Conservation (phyloP, 1,284 basidiomycete genomes). For the Malassezia restricta region DNA sequence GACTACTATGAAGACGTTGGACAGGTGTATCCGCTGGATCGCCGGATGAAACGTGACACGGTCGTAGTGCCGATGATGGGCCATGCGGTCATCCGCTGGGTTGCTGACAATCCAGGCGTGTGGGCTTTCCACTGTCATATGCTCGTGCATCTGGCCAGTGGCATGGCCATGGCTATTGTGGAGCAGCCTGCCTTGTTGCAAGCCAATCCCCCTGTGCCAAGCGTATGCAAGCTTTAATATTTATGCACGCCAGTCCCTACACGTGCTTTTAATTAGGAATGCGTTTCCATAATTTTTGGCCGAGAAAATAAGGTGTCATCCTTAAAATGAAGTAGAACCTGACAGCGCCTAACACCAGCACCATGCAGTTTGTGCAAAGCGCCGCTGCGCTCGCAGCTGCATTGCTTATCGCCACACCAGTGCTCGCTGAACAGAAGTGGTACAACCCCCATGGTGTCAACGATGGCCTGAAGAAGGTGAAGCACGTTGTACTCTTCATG, state of each 20-base stretch:
- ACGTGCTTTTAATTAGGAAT: not conserved
- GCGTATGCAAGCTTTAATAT: not conserved
- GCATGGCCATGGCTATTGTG: constrained; percentile 22
- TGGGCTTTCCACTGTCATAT: constrained; percentile 31
- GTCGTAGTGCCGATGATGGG: constrained; percentile 25
- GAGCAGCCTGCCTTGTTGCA: constrained; percentile 12
- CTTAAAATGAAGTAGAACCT: too few relatives aligned
- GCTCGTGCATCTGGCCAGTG: constrained; percentile 19
- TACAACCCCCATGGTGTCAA: not conserved
- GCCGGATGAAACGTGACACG: constrained; percentile 30
- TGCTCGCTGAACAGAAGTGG: not conserved
- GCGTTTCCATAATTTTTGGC: not conserved
- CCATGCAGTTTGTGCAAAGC: too few relatives aligned
- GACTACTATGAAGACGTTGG: constrained; percentile 5
- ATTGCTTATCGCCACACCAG: not conserved
- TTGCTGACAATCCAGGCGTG: constrained; percentile 31
- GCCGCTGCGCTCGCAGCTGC: not conserved
- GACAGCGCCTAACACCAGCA: too few relatives aligned
- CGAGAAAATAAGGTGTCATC: not conserved
- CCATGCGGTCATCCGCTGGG: constrained; percentile 27
- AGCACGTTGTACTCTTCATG: constrained; percentile 25
- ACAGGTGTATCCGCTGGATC: constrained; percentile 3
- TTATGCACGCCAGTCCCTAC: not conserved
- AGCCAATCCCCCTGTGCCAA: not conserved
- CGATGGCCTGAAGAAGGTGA: constrained; percentile 8